phyloP scores from a whole-genome alignment of 352 stramenopile genomes.

The Phytophthora brassicae region DNA sequence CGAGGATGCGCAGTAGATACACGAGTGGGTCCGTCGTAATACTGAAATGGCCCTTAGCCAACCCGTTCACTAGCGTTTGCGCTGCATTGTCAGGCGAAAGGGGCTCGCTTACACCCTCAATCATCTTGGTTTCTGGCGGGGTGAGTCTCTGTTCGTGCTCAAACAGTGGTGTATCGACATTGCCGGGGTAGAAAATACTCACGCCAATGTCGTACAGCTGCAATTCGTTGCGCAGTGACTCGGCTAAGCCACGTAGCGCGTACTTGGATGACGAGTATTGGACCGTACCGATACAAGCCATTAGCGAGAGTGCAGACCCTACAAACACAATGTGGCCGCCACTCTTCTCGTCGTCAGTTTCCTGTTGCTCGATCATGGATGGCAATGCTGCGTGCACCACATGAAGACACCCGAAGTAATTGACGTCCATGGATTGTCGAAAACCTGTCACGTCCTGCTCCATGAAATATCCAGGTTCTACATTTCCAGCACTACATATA shows the following conservation, averaged over 20 bases:
- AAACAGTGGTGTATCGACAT: constrained; percentile 51
- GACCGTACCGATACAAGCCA: constrained; percentile 48
- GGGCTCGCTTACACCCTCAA: constrained; percentile 37
- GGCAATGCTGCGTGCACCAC: constrained; percentile 47
- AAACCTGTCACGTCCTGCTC: constrained; percentile 44
- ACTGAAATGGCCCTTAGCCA: constrained; percentile 46
- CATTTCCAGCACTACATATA: constrained; percentile 47
- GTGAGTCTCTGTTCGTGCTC: constrained; percentile 37
- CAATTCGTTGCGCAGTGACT: constrained; percentile 54
- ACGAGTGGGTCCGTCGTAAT: constrained; percentile 56
- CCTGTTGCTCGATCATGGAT: constrained; percentile 39
- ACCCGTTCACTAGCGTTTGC: constrained; percentile 36
- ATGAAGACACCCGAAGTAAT: constrained; percentile 61
- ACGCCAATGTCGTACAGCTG: constrained; percentile 41
- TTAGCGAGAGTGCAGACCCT: constrained; percentile 46
- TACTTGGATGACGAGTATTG: constrained; percentile 53
- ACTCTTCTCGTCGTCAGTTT: constrained; percentile 18
- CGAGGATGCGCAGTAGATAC: constrained; percentile 43
- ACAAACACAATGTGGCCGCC: constrained; percentile 47
- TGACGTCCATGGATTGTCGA: constrained; percentile 54
- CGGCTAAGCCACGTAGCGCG: constrained; percentile 55
- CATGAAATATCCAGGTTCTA: constrained; percentile 55
- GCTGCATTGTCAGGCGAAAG: constrained; percentile 35
- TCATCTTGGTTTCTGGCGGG: constrained; percentile 42
- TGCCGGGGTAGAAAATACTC: constrained; percentile 46